Evolutionary conservation across 371 early-diverging fungal species (phyloP), one percentile per base, ranked within the genome.

Genomic region (Rhizopus arrhizus): DNA sequence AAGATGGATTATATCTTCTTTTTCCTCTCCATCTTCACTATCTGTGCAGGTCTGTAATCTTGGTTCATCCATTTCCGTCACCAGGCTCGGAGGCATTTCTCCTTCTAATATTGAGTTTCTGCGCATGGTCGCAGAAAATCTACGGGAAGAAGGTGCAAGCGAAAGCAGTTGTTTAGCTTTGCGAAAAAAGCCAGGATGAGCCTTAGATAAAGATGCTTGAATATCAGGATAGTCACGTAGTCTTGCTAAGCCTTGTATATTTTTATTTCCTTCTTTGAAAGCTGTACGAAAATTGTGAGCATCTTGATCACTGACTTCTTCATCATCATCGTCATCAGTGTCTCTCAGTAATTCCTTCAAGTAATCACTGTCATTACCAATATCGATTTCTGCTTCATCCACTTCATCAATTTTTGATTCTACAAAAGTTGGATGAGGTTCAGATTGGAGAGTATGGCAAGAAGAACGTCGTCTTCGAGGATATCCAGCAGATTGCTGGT

Each of bases 31-130:
- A 31, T 62, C 70, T 7, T 58, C 66, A 8, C 8, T 31, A 12
- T 48, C 64, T 32, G 11, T 29, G 12, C 67, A 66, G 2, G 64
- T 70, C 32, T 71, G 72, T 36, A 68, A 56, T 22, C 65, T 54
- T 3, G 68, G 68, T 29, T 73, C 73, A 16, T 64, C 73, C 29
- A 62, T 28, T 10, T 61, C 64, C 3, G 58, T 56, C 12, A 68
- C 64, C 28, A 64, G 68, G 16, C 64, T 68, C 5, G 57, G 46
- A 5, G 64, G 62, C 46, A 56, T 61, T 11, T 60, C 59, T 12
- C 67, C 74, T 52, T 73, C 71, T 52, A 73, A 32, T 29, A 74
- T 70, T 0, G 78, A 78, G 29, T 75, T 74, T 8, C 78, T 75
- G 13, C 73, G 65, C 13, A 69, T 65, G 0, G 63, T 68, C 8